A percentile compares a stretch with the other conserved stretches of the same genome.
Evolutionary conservation across 441 rosid genomes (phyloP).

Genomic region (Bocquillonia castaneifolia): DNA sequence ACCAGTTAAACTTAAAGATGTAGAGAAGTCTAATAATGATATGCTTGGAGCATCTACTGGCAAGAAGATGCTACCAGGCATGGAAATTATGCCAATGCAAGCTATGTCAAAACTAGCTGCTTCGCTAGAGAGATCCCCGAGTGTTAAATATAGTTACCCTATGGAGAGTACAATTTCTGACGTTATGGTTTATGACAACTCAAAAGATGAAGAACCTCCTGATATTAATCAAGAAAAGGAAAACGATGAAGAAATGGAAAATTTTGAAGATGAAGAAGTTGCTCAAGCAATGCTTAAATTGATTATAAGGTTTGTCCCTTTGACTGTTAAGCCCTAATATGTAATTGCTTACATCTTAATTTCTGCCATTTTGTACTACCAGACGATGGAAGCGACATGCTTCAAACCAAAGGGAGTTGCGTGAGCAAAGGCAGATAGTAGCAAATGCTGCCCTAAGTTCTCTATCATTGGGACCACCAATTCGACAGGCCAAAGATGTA

Average conservation of each 20-base stretch:
- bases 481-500: slow-evolving; percentile 55
- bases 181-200: slow-evolving; percentile 27
- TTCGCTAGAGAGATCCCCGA: slow-evolving; percentile 34
- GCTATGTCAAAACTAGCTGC: slow-evolving; percentile 34
- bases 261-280: slow-evolving; percentile 53
- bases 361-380: slow-evolving; percentile 28
- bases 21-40: slow-evolving; percentile 33
- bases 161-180: slow-evolving; percentile 29
- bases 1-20: slow-evolving; percentile 29
- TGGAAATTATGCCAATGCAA: slow-evolving; percentile 35
- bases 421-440: slow-evolving; percentile 61
- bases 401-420: slow-evolving; percentile 51
- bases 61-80: slow-evolving; percentile 30
- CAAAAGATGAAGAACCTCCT: slow-evolving; percentile 37
- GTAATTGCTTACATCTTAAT: slow-evolving; percentile 1
- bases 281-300: slow-evolving; percentile 73
- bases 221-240: slow-evolving; percentile 35
- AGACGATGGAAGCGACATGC: slow-evolving; percentile 86
- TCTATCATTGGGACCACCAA: slow-evolving; percentile 68
- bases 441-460: slow-evolving; percentile 73
- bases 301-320: slow-evolving; percentile 64
- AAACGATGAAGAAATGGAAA: slow-evolving; percentile 29
- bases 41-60: slow-evolving; percentile 29
- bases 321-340: background rate
- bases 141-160: slow-evolving; percentile 27